Conservation (phyloP, 192 early-diverging fungal genomes). For the Spizellomyces sp. region DNA sequence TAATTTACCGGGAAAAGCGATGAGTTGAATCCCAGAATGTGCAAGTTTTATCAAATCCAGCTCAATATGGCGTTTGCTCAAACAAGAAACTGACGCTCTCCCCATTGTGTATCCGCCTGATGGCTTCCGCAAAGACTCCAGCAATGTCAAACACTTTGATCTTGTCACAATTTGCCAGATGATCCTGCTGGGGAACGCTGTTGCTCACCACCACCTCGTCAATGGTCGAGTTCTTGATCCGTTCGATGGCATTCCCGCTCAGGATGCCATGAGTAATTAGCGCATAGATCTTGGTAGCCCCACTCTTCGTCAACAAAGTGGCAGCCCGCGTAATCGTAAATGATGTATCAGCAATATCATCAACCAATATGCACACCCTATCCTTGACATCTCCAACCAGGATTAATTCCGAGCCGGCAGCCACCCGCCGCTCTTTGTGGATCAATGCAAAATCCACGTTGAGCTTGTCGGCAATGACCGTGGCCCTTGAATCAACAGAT, state of each 20-base stretch:
- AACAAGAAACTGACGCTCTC: constrained; percentile 93
- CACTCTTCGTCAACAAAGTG: constrained; percentile 84
- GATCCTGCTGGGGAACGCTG: constrained; percentile 55
- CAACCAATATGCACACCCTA: constrained; percentile 90
- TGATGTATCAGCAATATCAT: constrained; percentile 99
- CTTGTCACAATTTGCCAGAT: constrained; percentile 42
- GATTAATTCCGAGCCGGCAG: constrained; percentile 74
- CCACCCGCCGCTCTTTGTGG: constrained; percentile 95
- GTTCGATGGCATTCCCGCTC: constrained; percentile 80
- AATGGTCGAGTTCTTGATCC: constrained; percentile 77
- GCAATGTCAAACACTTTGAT: constrained; percentile 83
- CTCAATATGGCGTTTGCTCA: constrained; percentile 36
- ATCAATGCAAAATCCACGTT: constrained; percentile 95
- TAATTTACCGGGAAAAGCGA: no score
- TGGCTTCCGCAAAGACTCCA: constrained; percentile 90
- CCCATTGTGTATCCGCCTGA: constrained; percentile 93
- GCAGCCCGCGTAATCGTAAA: constrained; percentile 91
- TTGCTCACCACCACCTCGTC: constrained; percentile 80
- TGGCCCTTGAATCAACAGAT: constrained; percentile 44
- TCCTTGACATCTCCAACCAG: constrained; percentile 94
- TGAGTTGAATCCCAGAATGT: neutral
- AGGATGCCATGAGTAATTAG: constrained; percentile 39
- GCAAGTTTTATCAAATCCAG: neutral
- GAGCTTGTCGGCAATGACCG: constrained; percentile 89
- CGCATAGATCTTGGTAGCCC: constrained; percentile 75